phyloP scores from a whole-genome alignment of 1,284 basidiomycete species.

The Rhodotorula sp. region DNA sequence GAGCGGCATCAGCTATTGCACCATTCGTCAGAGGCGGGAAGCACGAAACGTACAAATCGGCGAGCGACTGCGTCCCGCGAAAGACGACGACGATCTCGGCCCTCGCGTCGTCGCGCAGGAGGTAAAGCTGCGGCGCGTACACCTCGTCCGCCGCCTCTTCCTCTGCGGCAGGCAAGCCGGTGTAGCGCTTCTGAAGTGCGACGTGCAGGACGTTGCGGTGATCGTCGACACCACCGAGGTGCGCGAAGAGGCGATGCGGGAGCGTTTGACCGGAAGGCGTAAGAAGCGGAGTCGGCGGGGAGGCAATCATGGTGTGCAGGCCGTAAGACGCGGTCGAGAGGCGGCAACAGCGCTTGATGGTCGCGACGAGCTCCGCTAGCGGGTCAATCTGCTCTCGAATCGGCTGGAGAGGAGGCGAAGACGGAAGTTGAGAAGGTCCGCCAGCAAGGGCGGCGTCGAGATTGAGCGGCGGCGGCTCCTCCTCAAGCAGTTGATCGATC shows the following conservation, averaged over 20 bases:
- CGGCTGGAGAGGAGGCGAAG: slow-evolving; percentile 20
- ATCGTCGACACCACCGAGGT: slow-evolving; percentile 33
- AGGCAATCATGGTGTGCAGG: slow-evolving; percentile 33
- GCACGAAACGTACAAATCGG: slow-evolving; percentile 28
- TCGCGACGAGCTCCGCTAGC: slow-evolving; percentile 12
- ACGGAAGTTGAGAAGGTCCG: neutral
- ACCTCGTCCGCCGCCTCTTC: slow-evolving; percentile 1
- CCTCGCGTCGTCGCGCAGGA: slow-evolving; percentile 32
- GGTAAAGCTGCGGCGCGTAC: slow-evolving; percentile 37
- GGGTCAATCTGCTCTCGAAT: slow-evolving; percentile 5
- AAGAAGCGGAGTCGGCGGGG: slow-evolving; percentile 30
- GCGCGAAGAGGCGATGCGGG: slow-evolving; percentile 33
- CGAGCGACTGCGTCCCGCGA: slow-evolving; percentile 36
- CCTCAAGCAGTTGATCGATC: neutral
- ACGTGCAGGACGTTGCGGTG: slow-evolving; percentile 36
- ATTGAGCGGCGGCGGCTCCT: slow-evolving; percentile 24
- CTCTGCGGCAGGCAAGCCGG: neutral
- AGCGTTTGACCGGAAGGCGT: slow-evolving; percentile 33
- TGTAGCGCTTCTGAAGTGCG: slow-evolving; percentile 33
- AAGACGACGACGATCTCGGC: slow-evolving; percentile 36
- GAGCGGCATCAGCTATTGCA: neutral
- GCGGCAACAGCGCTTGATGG: slow-evolving; percentile 27
- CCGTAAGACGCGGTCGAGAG: slow-evolving; percentile 41
- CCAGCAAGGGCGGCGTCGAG: neutral
- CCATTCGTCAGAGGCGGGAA: too few relatives aligned